Conservation (phyloP, 163 green algal species). For the Scenedesmus sp. region DNA sequence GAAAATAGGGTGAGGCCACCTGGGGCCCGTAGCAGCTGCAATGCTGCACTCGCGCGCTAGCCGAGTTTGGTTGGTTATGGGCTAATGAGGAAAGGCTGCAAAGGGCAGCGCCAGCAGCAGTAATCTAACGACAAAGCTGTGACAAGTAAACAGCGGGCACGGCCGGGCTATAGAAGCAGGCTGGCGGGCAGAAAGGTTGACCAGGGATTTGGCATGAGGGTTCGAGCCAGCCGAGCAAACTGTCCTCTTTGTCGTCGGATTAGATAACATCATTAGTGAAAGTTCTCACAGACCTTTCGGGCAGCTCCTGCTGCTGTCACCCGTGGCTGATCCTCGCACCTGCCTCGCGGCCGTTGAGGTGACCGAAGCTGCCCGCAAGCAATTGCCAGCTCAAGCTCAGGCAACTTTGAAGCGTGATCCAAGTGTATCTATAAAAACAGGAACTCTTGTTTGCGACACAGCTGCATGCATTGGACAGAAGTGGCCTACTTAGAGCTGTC, state of each 20-base stretch:
- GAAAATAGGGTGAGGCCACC: neutral
- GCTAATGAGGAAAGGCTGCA: neutral
- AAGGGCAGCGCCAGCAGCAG: neutral
- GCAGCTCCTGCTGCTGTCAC: neutral
- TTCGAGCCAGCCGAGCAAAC: neutral
- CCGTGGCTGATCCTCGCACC: neutral
- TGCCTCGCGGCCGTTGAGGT: neutral
- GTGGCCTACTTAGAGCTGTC: too few species aligned
- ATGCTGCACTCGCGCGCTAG: neutral
- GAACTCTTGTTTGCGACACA: too few species aligned
- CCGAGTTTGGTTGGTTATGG: neutral
- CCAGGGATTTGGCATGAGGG: slow-evolving; percentile 2
- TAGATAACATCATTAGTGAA: neutral
- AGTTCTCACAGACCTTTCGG: neutral
- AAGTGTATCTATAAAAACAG: too few species aligned
- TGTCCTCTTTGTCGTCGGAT: neutral
- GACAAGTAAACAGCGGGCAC: neutral
- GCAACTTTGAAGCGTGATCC: too few species aligned
- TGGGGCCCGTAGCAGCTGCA: neutral
- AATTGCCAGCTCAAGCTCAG: too few species aligned
- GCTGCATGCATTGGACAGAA: too few species aligned
- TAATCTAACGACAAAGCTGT: neutral
- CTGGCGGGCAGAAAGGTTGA: slow-evolving; percentile 2
- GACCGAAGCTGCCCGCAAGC: neutral
- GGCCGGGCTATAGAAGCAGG: neutral